phyloP scores from a whole-genome alignment of 2,329 filamentous ascomycete species.

The Scleromitrula shiraiana region DNA sequence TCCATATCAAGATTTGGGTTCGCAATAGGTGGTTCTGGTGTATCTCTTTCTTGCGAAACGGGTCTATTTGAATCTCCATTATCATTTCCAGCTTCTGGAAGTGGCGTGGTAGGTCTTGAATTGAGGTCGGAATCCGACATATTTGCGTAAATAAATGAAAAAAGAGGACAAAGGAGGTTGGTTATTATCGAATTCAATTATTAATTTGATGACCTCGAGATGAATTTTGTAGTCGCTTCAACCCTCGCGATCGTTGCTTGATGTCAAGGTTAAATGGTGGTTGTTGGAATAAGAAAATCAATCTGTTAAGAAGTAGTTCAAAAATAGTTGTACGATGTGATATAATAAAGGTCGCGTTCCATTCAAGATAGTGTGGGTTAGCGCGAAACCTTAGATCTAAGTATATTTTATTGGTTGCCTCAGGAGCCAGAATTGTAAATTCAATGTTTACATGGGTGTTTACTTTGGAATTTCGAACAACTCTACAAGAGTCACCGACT shows the following conservation, averaged over 20 bases:
- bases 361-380: constrained; percentile 4
- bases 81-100: constrained; percentile 19
- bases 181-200: not conserved
- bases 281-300: no score
- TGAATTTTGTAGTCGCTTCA: not conserved
- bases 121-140: constrained; percentile 26
- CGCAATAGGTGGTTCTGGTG: constrained; percentile 16
- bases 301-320: no score
- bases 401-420: constrained; percentile 10
- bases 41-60: constrained; percentile 20
- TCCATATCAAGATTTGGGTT: constrained; percentile 27
- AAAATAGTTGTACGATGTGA: no score
- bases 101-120: constrained; percentile 18
- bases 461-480: constrained; percentile 3
- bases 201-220: not conserved
- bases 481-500: no score
- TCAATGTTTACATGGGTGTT: constrained; percentile 6
- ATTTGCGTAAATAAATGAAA: constrained; percentile 4
- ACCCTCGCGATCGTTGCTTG: no score
- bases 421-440: constrained; percentile 7
- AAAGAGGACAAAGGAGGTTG: constrained; percentile 1
- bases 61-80: constrained; percentile 14
- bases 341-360: no score
- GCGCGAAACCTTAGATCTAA: constrained; percentile 10
- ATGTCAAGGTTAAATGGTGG: no score